These are phyloP conservation scores for Geosmithia morbida DNA, from an alignment of 2,329 filamentous ascomycete genomes.

Conservation along the genomic window DNA sequence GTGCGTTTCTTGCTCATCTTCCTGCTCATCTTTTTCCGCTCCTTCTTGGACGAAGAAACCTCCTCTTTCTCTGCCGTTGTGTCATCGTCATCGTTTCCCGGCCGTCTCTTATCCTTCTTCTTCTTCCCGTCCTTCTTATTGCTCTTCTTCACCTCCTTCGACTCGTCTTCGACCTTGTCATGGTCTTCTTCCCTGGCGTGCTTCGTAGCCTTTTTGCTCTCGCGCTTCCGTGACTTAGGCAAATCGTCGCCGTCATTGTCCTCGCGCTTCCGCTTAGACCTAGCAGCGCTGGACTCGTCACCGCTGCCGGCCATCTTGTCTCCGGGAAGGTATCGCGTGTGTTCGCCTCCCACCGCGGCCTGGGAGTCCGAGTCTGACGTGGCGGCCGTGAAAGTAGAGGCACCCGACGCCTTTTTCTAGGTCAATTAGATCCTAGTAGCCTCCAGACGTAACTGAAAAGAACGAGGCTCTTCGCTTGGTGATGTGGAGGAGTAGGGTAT, in stretches of 20 bases:
- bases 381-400: neutral
- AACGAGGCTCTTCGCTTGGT: neutral
- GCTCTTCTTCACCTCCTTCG: conserved; percentile 7
- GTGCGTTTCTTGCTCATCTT: conserved; percentile 4
- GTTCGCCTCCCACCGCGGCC: neutral
- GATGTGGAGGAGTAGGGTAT: neutral
- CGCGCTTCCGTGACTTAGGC: conserved; percentile 9
- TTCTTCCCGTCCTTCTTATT: conserved; percentile 5
- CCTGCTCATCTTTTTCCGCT: conserved; percentile 3
- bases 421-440: neutral
- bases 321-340: conserved; percentile 9
- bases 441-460: neutral
- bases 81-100: conserved; percentile 3
- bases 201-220: conserved; percentile 19
- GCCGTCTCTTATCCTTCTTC: conserved; percentile 5
- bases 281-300: conserved; percentile 6
- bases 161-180: neutral
- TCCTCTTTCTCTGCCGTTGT: neutral
- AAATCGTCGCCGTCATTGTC: conserved; percentile 11
- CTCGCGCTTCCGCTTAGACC: conserved; percentile 21
- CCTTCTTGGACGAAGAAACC: conserved; percentile 4
- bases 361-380: neutral
- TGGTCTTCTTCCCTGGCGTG: conserved; percentile 3
- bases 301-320: conserved; percentile 1
- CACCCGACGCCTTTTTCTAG: neutral